phyloP scores from a whole-genome alignment of 2,329 filamentous ascomycete species.

The Xylariaceae sp. region DNA sequence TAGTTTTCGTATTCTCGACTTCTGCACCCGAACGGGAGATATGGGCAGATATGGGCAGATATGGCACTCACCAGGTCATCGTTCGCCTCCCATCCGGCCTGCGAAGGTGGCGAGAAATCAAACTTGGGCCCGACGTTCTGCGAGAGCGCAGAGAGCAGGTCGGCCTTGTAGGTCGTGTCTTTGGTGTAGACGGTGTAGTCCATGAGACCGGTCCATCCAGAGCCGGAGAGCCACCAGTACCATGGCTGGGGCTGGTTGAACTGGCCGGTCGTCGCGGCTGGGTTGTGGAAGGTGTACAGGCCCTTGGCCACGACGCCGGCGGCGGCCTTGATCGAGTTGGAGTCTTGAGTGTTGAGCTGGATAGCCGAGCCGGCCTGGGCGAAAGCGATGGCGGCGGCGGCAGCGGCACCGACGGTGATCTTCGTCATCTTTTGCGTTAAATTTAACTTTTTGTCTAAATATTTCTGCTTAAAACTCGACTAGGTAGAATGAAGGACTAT shows the following conservation, averaged over 20 bases:
- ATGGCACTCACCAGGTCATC: conserved; percentile 47
- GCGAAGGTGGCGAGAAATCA: conserved; percentile 46
- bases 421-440: conserved; percentile 18
- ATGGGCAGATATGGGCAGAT: too few species aligned
- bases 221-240: conserved; percentile 34
- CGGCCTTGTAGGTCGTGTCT: conserved; percentile 47
- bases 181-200: conserved; percentile 39
- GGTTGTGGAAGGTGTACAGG: conserved; percentile 29
- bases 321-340: conserved; percentile 24
- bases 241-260: conserved; percentile 32
- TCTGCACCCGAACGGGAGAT: too few species aligned
- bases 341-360: conserved; percentile 22
- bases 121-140: conserved; percentile 42
- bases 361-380: conserved; percentile 21
- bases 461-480: neutral
- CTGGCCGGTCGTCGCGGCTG: conserved; percentile 28
- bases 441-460: neutral
- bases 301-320: conserved; percentile 28
- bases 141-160: conserved; percentile 36
- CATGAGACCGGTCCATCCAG: conserved; percentile 30
- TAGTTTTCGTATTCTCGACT: neutral
- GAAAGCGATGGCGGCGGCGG: conserved; percentile 14
- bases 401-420: conserved; percentile 14
- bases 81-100: conserved; percentile 44
- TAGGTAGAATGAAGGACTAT: too few species aligned